Percentiles rank a stretch among this genome's conserved stretches.
Conservation (phyloP, 2,329 filamentous ascomycete species). For the Drechslerella coelobrocha region DNA sequence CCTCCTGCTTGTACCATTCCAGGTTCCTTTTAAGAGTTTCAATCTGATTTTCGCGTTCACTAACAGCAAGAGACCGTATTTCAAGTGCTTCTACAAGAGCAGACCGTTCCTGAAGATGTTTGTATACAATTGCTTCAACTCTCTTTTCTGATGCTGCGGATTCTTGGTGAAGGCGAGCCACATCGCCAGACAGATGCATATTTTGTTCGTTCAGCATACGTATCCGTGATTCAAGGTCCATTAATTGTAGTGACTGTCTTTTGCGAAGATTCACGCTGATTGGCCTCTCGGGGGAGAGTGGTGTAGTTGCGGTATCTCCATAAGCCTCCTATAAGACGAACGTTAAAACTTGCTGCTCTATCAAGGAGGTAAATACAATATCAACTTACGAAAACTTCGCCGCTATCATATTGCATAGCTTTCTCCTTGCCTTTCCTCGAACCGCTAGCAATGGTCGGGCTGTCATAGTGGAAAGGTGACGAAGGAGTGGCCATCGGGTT, state of each 20-base stretch:
- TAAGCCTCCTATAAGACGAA: constrained; percentile 52
- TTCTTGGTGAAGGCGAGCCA: constrained; percentile 77
- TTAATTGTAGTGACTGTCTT: constrained; percentile 94
- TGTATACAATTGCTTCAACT: constrained; percentile 65
- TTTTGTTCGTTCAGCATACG: constrained; percentile 65
- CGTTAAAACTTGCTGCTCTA: constrained; percentile 3
- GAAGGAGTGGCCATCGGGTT: constrained; percentile 25
- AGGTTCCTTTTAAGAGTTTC: constrained; percentile 79
- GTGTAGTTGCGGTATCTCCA: constrained; percentile 60
- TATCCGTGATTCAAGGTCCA: constrained; percentile 74
- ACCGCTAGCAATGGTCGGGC: constrained; percentile 14
- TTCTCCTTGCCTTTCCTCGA: constrained; percentile 49
- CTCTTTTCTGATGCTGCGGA: constrained; percentile 72
- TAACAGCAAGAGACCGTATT: constrained; percentile 72
- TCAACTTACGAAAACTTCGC: constrained; percentile 50
- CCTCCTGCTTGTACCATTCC: constrained; percentile 80
- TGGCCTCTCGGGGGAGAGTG: constrained; percentile 88
- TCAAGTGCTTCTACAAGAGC: constrained; percentile 64
- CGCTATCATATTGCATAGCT: constrained; percentile 22
- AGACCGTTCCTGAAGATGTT: constrained; percentile 64
- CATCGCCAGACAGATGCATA: constrained; percentile 84
- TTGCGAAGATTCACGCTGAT: constrained; percentile 86
- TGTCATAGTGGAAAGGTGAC: constrained; percentile 34
- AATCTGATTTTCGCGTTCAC: constrained; percentile 86
- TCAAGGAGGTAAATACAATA: not conserved